Percentiles rank a stretch among this genome's conserved stretches.
These are phyloP conservation scores for Saposhnikovia divaricata DNA, from an alignment of 129 eudicot genomes.

Conservation along the genomic window DNA sequence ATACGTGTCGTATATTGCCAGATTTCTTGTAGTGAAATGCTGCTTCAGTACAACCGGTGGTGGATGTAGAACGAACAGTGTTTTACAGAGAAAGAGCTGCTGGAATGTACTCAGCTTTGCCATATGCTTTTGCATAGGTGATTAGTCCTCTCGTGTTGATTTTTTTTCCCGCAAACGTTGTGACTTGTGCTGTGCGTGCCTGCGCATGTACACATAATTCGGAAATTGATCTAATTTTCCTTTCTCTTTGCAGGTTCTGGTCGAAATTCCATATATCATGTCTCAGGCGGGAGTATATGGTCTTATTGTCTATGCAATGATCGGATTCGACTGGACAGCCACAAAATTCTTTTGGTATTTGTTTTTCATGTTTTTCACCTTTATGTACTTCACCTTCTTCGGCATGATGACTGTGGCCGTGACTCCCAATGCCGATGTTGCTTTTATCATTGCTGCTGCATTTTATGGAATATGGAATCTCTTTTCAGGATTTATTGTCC, in stretches of 20 bases:
- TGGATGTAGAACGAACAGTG: conserved; percentile 23
- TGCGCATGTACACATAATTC: background rate
- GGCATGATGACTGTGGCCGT: conserved; percentile 30
- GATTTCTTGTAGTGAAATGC: too few relatives aligned
- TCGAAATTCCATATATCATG: conserved; percentile 23
- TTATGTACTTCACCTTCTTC: conserved; percentile 22
- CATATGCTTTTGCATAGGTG: conserved; percentile 30
- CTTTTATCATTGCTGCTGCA: conserved; percentile 22
- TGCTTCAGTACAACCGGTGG: conserved; percentile 26
- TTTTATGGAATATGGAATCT: conserved; percentile 26
- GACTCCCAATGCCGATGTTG: conserved; percentile 26
- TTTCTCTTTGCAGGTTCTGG: conserved; percentile 14
- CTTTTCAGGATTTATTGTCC: conserved; percentile 26
- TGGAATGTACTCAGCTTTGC: conserved; percentile 26
- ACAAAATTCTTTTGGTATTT: conserved; percentile 24
- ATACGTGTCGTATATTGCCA: too few relatives aligned
- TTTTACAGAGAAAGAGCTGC: conserved; percentile 28
- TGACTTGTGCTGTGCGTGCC: background rate
- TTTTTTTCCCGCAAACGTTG: background rate
- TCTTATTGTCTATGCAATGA: conserved; percentile 22
- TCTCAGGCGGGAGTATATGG: conserved; percentile 14
- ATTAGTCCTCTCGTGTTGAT: background rate
- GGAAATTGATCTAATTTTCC: background rate
- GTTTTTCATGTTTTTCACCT: conserved; percentile 29
- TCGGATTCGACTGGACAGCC: conserved; percentile 27